Evolutionary conservation across 2,329 filamentous ascomycete species (phyloP), one percentile per base, ranked within the genome.

Genomic region (Fusarium guadeloupense): DNA sequence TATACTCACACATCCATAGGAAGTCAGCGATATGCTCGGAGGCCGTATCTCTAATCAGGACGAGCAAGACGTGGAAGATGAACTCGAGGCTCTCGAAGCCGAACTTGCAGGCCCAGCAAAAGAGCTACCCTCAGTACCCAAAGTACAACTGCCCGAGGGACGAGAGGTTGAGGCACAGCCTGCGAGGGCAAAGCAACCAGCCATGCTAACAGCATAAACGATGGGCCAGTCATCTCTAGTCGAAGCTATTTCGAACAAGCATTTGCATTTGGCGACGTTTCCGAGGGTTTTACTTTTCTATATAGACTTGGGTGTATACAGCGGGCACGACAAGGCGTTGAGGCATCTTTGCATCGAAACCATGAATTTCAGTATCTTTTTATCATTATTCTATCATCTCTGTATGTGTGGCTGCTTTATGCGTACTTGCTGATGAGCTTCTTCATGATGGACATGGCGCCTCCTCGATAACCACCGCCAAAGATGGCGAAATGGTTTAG

Each of bases 31-130:
- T 43, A 91, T 97, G 85, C 85, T 99, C 4, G 91, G 89, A 28
- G 91, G 91, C 12, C 87, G 89, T 68, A 93, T 99, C 80, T 92
- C 93, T 13, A 95, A 93, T 71, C 90, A 96, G 70, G 95, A 99
- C 76, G 95, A 99, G 76, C 94, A 98, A 72, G 95, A 97, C 71
- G 95, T 99, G 28, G 95, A 99, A 74, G 93, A 97, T 71, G 95
- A 99, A 78, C 81, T 99, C 46, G 92, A 91, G 50, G 89, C 88
- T 1, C 82, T 99, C 64, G 90, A 93, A 75, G 72, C 75, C 58
- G 75, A 78, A 49, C 54, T 78, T 25, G 45, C 68, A 8, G 68
- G 63, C 2, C 52, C 66, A 17, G 45, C 49, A 42, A 64, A 67
- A 20, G 50, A 67, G 7, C 62, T 76, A 10, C 75, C 75, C 5